phyloP scores from a whole-genome alignment of 2,329 filamentous ascomycete genomes.

The Penicillium sp. region DNA sequence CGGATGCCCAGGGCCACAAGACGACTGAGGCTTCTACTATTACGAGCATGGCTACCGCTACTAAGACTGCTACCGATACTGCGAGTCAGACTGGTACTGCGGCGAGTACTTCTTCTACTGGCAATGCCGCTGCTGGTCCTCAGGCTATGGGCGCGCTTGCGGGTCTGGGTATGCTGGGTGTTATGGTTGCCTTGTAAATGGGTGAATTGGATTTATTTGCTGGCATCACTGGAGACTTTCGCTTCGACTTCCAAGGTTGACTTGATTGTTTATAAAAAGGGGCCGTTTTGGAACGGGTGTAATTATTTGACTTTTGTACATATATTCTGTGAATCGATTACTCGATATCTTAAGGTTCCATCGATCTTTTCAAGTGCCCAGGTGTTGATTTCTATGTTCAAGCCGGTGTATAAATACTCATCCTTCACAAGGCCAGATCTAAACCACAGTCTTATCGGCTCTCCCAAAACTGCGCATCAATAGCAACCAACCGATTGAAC shows the following conservation, averaged over 20 bases:
- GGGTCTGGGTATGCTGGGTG: constrained; percentile 27
- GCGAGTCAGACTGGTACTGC: neutral
- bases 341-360: neutral
- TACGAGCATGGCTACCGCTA: constrained; percentile 6
- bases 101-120: constrained; percentile 5
- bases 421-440: neutral
- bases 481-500: constrained; percentile 24
- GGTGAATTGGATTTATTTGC: neutral
- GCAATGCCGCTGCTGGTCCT: constrained; percentile 18
- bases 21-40: constrained; percentile 16
- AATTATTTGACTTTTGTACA: constrained; percentile 5
- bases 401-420: neutral
- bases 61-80: constrained; percentile 4
- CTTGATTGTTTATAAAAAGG: constrained; percentile 3
- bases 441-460: constrained; percentile 10
- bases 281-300: constrained; percentile 1
- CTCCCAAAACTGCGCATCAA: constrained; percentile 26
- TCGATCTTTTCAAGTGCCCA: no score
- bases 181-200: constrained; percentile 30
- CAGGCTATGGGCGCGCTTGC: constrained; percentile 22
- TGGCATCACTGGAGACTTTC: no score
- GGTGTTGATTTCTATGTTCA: neutral
- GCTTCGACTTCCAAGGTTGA: constrained; percentile 2
- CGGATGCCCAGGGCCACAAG: constrained; percentile 17
- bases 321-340: neutral